A percentile compares a stretch with the other conserved stretches of the same genome.
Conservation (phyloP, 2,329 filamentous ascomycete genomes). For the Xylariaceae sp. region DNA sequence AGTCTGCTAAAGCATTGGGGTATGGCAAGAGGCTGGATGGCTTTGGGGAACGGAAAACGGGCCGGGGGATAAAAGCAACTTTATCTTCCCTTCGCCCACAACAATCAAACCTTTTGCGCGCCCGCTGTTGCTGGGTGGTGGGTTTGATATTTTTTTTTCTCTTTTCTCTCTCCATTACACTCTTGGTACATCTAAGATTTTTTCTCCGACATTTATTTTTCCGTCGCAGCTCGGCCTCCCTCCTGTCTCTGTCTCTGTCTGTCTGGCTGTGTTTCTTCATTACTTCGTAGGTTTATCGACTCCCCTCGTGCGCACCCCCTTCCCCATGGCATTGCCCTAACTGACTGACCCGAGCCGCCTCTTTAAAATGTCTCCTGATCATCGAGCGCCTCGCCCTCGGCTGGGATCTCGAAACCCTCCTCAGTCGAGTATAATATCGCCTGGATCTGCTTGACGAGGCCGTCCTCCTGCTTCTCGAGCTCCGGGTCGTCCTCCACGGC, state of each 20-base stretch:
- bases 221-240: conserved; percentile 7
- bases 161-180: not conserved
- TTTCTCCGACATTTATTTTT: conserved; percentile 19
- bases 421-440: conserved; percentile 96
- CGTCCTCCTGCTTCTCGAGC: conserved; percentile 88
- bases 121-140: not conserved
- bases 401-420: conserved; percentile 84
- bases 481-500: conserved; percentile 89
- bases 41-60: too few species aligned
- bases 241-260: not conserved
- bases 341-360: not conserved
- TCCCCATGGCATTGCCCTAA: too few species aligned
- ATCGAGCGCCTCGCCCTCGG: conserved; percentile 64
- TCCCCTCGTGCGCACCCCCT: not conserved
- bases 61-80: too few species aligned
- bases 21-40: not conserved
- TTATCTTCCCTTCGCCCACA: too few species aligned
- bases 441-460: conserved; percentile 93
- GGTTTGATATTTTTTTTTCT: too few species aligned
- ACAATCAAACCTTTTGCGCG: too few species aligned
- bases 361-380: conserved; percentile 74
- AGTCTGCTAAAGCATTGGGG: conserved; percentile 2
- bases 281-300: conserved; percentile 19
- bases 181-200: conserved; percentile 5
- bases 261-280: conserved; percentile 16